Conservation (phyloP, 805 yeast species). For the Lachancea sp. region DNA sequence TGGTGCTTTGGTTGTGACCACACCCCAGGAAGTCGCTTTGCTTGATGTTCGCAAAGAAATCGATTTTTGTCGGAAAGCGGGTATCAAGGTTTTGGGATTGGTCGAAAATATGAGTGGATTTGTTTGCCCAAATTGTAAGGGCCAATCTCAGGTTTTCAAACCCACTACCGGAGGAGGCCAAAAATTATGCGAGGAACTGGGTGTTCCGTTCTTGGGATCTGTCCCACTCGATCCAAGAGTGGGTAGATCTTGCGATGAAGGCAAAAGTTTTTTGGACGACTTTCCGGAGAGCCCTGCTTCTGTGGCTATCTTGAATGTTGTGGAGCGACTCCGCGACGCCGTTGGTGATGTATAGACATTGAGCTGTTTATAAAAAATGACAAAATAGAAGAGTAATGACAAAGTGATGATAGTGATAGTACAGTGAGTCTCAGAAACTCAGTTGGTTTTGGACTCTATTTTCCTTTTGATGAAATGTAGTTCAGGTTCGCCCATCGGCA, state of each 20-base stretch:
- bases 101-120: slow-evolving; percentile 99
- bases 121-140: slow-evolving; percentile 91
- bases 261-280: slow-evolving; percentile 73
- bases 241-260: slow-evolving; percentile 81
- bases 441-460: neutral
- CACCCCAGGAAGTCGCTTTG: slow-evolving; percentile 96
- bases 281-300: slow-evolving; percentile 94
- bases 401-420: neutral
- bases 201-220: slow-evolving; percentile 75
- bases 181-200: slow-evolving; percentile 71
- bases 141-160: slow-evolving; percentile 81
- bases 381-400: neutral
- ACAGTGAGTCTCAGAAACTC: neutral
- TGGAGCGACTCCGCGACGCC: slow-evolving; percentile 58
- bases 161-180: slow-evolving; percentile 98
- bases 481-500: slow-evolving; percentile 28
- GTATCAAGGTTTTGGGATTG: slow-evolving; percentile 75
- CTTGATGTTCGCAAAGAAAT: slow-evolving; percentile 94
- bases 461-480: slow-evolving; percentile 24
- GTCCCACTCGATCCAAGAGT: slow-evolving; percentile 96
- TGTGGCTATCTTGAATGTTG: slow-evolving; percentile 76
- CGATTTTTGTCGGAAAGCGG: slow-evolving; percentile 89
- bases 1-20: slow-evolving; percentile 91
- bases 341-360: slow-evolving; percentile 32
- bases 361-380: neutral